Base-by-base conservation (phyloP, 2,329 filamentous ascomycete species). In the Diaporthe citrichinensis region DNA sequence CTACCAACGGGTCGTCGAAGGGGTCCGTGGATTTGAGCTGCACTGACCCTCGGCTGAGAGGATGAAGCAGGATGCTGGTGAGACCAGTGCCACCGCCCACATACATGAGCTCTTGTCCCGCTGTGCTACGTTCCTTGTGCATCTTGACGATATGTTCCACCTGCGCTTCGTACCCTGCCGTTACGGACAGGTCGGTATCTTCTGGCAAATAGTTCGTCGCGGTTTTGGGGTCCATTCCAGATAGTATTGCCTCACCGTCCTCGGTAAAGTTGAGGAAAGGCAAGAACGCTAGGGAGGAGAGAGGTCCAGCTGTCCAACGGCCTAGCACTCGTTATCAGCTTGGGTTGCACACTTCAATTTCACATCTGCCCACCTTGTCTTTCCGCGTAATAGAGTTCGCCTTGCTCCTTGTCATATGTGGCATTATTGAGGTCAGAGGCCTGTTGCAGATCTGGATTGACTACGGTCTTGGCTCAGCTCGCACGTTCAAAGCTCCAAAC, bases 1-100 rank as follows among this genome's bases (percentile, higher is more conserved):
- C 87, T 75, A 91, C 88, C 25, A 88, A 85, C 0, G 87, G 85
- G 49, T 84, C 82, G 23, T 86, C 85, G 28, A 81, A 80, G 4
- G 85, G 81, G 55, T 86, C 83, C 0, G 84, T 71, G 3, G 84
- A 85, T 6, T 81, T 81, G 73, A 92, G 88, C 39, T 71, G 53
- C 2, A 74, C 62, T 6, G 53, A 51, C 34, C 72, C 72, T 34
- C 61, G 67, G 61, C 72, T 74, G 39, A 61, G 62, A 20, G 72
- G 72, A 12, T 74, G 72, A 17, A 74, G 41, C 28, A 74, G 36
- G 36, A 62, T 44, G 36, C 39, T 44, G n/a, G 14, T 28, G n/a
- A 62, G 6, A 5, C n/a, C 8, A 10, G 39, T 62, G 15, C 58
- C 58, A 5, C 58, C 58, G n/a, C 58, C 58, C 14, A 28, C 8